Percentiles rank a stretch among this genome's conserved stretches.
phyloP scores from a whole-genome alignment of 768 basidiomycete species.

The Serendipita sp. region DNA sequence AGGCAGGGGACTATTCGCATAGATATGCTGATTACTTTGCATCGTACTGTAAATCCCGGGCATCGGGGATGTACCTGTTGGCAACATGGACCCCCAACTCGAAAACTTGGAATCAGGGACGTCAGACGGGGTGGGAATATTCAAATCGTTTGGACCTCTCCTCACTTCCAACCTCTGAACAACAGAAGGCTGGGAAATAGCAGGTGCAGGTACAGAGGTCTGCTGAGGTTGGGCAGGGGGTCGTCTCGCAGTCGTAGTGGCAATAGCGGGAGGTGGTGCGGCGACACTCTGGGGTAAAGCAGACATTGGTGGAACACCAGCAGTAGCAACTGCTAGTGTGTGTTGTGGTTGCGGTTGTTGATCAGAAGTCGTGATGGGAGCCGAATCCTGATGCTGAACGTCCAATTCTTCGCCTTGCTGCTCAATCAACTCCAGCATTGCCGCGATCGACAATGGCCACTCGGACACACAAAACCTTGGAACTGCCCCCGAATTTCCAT shows the following conservation, averaged over 20 bases:
- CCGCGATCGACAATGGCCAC: not conserved
- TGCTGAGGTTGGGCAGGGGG: not conserved
- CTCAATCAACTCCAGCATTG: not conserved
- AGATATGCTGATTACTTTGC: not conserved
- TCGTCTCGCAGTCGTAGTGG: not conserved
- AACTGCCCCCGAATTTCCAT: not conserved
- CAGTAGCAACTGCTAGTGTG: too few relatives aligned
- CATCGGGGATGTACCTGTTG: not conserved
- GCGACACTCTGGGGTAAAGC: too few relatives aligned
- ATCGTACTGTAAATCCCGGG: not conserved
- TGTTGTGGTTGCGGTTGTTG: too few relatives aligned
- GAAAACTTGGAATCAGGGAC: conserved; percentile 4
- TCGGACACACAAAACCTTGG: conserved; percentile 1
- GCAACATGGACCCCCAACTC: not conserved
- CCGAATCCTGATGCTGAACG: not conserved
- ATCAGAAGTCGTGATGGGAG: too few relatives aligned
- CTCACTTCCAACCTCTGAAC: not conserved
- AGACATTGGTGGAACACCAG: too few relatives aligned
- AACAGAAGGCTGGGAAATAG: not conserved
- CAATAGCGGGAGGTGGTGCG: not conserved
- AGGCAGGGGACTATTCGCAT: not conserved
- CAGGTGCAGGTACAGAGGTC: not conserved
- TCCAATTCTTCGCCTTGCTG: not conserved
- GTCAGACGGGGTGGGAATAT: not conserved
- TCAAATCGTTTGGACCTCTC: not conserved